Percentiles rank a stretch among this genome's conserved stretches.
Conservation (phyloP, 1,284 basidiomycete species). For the Ganoderma multipileum region DNA sequence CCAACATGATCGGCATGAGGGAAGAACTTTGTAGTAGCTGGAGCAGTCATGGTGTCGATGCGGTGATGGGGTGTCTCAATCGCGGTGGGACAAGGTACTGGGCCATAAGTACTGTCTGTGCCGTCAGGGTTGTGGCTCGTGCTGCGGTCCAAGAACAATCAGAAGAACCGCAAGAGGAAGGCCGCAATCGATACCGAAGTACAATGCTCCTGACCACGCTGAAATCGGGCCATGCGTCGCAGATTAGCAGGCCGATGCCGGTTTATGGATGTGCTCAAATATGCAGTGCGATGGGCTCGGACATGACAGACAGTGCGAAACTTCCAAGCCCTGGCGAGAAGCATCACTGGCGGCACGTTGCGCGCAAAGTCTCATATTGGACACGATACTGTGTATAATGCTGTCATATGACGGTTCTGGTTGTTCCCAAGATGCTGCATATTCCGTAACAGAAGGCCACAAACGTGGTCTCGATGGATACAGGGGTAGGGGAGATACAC, state of each 20-base stretch:
- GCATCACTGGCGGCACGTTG: background rate
- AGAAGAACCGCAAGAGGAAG: background rate
- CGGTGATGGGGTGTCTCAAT: background rate
- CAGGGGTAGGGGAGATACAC: background rate
- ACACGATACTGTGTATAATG: background rate
- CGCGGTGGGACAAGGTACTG: background rate
- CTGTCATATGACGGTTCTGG: background rate
- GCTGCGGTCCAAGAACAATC: background rate
- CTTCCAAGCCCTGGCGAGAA: background rate
- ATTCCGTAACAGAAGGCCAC: background rate
- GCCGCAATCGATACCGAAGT: background rate
- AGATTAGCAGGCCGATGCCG: background rate
- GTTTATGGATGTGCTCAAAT: background rate
- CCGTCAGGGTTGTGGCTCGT: background rate
- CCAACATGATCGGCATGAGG: constrained; percentile 51
- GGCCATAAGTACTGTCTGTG: background rate
- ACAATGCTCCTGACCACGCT: constrained; percentile 8
- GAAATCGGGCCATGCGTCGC: constrained; percentile 3
- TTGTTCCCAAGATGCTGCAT: background rate
- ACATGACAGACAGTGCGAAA: background rate
- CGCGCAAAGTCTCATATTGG: background rate
- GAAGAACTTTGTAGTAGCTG: constrained; percentile 33
- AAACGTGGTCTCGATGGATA: background rate
- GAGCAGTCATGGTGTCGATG: constrained; percentile 19
- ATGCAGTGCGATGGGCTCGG: background rate